These are phyloP conservation scores for Salix exigua DNA, from an alignment of 345 rosid species.

Conservation along the genomic window DNA sequence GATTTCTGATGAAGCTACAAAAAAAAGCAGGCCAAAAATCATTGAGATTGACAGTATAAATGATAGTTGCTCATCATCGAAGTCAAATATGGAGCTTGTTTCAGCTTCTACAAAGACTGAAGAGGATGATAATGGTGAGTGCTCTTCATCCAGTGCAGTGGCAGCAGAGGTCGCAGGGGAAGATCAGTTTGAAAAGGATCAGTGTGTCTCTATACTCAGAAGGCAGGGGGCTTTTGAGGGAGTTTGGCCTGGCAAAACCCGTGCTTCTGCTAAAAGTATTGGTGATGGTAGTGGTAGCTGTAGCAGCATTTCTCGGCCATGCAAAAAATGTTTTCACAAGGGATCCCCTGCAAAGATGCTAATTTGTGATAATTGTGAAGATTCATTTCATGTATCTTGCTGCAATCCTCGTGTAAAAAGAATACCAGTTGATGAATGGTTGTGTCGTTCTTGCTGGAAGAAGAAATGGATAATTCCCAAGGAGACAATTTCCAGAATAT, in stretches of 20 bases:
- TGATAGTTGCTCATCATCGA: slow-evolving; percentile 66
- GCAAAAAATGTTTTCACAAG: slow-evolving; percentile 59
- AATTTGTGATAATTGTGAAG: slow-evolving; percentile 86
- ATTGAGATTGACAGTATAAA: slow-evolving; percentile 50
- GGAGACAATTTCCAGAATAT: slow-evolving; percentile 26
- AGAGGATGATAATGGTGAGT: slow-evolving; percentile 52
- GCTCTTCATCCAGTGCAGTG: slow-evolving; percentile 56
- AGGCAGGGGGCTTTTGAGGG: slow-evolving; percentile 33
- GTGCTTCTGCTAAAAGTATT: slow-evolving; percentile 23
- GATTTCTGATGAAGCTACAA: slow-evolving; percentile 33
- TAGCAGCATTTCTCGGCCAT: slow-evolving; percentile 38
- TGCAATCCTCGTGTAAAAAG: slow-evolving; percentile 50
- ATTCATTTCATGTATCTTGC: slow-evolving; percentile 74
- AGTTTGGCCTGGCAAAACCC: slow-evolving; percentile 16
- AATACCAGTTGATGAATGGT: slow-evolving; percentile 69
- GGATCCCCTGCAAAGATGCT: slow-evolving; percentile 54
- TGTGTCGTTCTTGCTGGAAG: slow-evolving; percentile 65
- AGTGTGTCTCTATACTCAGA: slow-evolving; percentile 36
- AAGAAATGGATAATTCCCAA: slow-evolving; percentile 39
- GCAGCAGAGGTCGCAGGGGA: slow-evolving; percentile 29
- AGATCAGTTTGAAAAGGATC: slow-evolving; percentile 39
- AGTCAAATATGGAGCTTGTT: slow-evolving; percentile 48
- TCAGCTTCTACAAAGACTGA: slow-evolving; percentile 44
- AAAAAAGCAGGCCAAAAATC: slow-evolving; percentile 29
- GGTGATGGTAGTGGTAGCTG: slow-evolving; percentile 27